A percentile compares a stretch with the other conserved stretches of the same genome.
phyloP scores from a whole-genome alignment of 805 yeast genomes.

The Maudiozyma barnettii region DNA sequence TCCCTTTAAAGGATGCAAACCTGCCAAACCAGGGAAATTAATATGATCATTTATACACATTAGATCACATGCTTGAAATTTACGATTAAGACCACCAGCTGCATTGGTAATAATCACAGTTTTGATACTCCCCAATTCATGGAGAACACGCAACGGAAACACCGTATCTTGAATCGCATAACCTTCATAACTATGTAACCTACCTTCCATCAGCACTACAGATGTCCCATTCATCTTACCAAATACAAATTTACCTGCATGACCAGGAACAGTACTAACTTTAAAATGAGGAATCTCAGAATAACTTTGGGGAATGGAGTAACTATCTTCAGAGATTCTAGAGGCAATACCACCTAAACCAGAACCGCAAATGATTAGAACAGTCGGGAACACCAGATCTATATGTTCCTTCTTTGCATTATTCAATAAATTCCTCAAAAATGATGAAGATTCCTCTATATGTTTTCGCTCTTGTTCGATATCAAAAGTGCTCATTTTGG shows the following conservation, averaged over 20 bases:
- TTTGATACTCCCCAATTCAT: conserved; percentile 44
- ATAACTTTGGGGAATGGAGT: conserved; percentile 49
- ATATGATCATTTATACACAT: conserved; percentile 88
- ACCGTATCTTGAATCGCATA: conserved; percentile 73
- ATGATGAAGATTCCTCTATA: conserved; percentile 4
- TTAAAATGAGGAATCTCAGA: conserved; percentile 70
- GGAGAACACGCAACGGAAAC: conserved; percentile 74
- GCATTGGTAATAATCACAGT: conserved; percentile 85
- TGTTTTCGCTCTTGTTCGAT: background rate
- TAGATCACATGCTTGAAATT: conserved; percentile 71
- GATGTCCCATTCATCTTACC: conserved; percentile 69
- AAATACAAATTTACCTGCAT: conserved; percentile 70
- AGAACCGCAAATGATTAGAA: conserved; percentile 84
- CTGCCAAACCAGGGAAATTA: conserved; percentile 85
- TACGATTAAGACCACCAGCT: conserved; percentile 76
- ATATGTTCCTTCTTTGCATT: background rate
- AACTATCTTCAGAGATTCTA: conserved; percentile 24
- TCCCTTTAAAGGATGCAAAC: conserved; percentile 80
- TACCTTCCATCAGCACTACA: conserved; percentile 87
- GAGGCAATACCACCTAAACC: conserved; percentile 83
- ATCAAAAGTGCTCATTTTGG: conserved; percentile 1
- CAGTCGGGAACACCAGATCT: conserved; percentile 38
- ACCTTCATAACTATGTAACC: conserved; percentile 90
- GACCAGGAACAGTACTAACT: conserved; percentile 81
- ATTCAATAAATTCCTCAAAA: background rate